Evolutionary conservation across 2,329 filamentous ascomycete species (phyloP).

Genomic region (Aspergillus versicolor): DNA sequence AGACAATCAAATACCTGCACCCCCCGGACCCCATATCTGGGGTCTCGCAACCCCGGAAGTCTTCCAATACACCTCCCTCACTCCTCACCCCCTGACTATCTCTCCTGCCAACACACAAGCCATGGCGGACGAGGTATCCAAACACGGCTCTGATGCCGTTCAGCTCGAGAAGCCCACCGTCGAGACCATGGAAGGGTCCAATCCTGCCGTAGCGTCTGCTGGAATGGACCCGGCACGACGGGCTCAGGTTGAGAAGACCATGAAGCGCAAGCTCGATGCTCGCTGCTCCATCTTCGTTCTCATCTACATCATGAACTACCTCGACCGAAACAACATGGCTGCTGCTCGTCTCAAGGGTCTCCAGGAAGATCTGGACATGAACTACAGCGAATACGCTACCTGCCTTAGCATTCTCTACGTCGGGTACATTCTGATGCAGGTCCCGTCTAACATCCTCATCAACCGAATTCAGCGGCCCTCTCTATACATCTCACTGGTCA

Average conservation of each 20-base stretch:
- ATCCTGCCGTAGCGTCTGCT: not conserved
- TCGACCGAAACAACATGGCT: constrained; percentile 8
- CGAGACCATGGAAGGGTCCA: not conserved
- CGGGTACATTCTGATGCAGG: constrained; percentile 8
- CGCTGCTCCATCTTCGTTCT: constrained; percentile 21
- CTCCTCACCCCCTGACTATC: not conserved
- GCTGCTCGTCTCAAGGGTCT: constrained; percentile 8
- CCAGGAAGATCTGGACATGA: constrained; percentile 1
- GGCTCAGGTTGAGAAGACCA: constrained; percentile 23
- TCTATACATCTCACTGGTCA: constrained; percentile 46
- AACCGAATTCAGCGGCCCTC: constrained; percentile 47
- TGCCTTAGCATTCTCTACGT: constrained; percentile 4
- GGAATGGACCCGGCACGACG: constrained; percentile 22
- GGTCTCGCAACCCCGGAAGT: not conserved
- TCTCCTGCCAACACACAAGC: not conserved
- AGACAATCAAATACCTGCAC: not conserved
- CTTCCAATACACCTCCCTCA: not conserved
- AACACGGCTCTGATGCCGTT: not conserved
- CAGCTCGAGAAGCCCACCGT: constrained; percentile 1
- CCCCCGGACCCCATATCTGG: not conserved
- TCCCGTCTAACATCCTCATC: constrained; percentile 48
- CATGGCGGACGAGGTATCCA: constrained; percentile 2
- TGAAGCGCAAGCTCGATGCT: constrained; percentile 29
- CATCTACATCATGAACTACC: constrained; percentile 10
- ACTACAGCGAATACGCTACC: constrained; percentile 4